Evolutionary conservation across 768 basidiomycete species (phyloP).

Genomic region (Mrakia gelida): DNA sequence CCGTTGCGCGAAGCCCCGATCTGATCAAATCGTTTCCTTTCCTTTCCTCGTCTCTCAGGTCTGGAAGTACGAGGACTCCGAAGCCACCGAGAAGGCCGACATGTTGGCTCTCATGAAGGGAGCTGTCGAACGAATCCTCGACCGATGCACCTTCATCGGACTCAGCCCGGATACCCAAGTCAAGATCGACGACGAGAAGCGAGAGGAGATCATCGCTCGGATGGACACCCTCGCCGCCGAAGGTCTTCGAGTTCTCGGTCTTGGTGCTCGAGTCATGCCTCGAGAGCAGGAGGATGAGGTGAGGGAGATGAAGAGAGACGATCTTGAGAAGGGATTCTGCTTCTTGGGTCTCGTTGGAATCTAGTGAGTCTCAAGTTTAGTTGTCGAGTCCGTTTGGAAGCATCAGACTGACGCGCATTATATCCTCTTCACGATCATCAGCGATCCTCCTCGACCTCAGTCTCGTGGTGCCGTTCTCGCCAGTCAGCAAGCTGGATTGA

Average conservation of each 20-base stretch:
- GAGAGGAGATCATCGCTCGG: constrained; percentile 38
- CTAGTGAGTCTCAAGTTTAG: constrained; percentile 36
- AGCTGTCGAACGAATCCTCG: constrained; percentile 53
- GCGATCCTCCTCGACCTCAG: constrained; percentile 57
- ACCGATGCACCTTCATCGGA: constrained; percentile 47
- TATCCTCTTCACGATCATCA: background rate
- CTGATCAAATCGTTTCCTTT: background rate
- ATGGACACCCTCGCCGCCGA: constrained; percentile 45
- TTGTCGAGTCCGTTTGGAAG: too few relatives aligned
- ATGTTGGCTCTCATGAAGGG: constrained; percentile 44
- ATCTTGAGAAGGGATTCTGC: constrained; percentile 51
- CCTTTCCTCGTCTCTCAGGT: constrained; percentile 40
- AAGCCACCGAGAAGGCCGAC: constrained; percentile 19
- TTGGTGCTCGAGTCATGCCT: constrained; percentile 44
- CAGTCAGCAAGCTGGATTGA: constrained; percentile 55
- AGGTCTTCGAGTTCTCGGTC: constrained; percentile 47
- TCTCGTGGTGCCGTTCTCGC: constrained; percentile 53
- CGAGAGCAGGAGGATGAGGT: constrained; percentile 41
- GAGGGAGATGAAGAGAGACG: constrained; percentile 46
- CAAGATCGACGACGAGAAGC: constrained; percentile 38
- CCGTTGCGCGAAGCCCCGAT: constrained; percentile 28
- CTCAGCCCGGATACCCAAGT: constrained; percentile 35
- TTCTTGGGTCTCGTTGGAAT: constrained; percentile 58
- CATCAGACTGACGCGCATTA: background rate
- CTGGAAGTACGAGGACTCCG: constrained; percentile 11